Conservation (phyloP, 1,139 yeast genomes). For the Saccharomycopsis crataegensis region DNA sequence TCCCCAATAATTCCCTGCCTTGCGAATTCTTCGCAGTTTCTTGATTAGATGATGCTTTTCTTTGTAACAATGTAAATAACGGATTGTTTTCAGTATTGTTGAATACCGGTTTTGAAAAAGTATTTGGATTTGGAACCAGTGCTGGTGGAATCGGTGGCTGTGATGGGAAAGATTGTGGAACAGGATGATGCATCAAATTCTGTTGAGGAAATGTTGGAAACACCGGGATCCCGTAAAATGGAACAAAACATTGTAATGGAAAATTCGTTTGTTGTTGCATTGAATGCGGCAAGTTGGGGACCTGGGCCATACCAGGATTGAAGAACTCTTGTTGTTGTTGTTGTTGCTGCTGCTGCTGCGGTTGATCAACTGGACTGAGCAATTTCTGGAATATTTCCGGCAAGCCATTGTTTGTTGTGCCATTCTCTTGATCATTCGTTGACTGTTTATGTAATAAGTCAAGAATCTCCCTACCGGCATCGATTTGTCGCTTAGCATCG, state of each 20-base stretch:
- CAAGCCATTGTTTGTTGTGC: not conserved
- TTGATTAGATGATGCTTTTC: constrained; percentile 7
- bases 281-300: not conserved
- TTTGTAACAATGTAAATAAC: not conserved
- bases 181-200: not conserved
- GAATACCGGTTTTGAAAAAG: constrained; percentile 18
- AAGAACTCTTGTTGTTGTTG: no score
- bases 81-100: not conserved
- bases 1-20: constrained; percentile 16
- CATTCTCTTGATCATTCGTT: not conserved
- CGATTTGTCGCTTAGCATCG: constrained; percentile 31
- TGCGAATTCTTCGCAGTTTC: constrained; percentile 8
- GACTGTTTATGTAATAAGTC: constrained; percentile 44
- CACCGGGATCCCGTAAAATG: constrained; percentile 7
- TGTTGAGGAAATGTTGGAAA: constrained; percentile 4
- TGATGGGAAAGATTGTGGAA: not conserved
- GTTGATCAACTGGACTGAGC: constrained; percentile 1
- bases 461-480: constrained; percentile 71
- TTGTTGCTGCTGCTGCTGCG: not conserved
- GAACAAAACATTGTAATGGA: constrained; percentile 10
- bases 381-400: constrained; percentile 9
- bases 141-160: not conserved
- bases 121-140: constrained; percentile 11
- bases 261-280: not conserved
- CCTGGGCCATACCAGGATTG: not conserved